These are phyloP conservation scores for Immersiella caudata DNA, from an alignment of 495 filamentous ascomycete species.

Conservation along the genomic window DNA sequence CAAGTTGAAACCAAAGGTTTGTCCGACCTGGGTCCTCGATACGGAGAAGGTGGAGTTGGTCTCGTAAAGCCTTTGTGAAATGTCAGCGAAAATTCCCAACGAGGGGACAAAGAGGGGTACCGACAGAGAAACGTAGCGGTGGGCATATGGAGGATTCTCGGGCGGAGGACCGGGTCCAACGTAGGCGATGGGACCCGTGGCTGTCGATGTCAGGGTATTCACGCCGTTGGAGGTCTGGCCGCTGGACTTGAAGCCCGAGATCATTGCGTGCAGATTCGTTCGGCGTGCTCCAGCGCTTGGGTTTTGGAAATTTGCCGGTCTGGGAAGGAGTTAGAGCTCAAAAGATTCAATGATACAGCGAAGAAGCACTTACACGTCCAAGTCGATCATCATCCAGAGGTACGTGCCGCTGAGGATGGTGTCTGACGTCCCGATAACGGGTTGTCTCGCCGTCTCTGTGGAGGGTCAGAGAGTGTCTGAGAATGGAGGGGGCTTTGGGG, in stretches of 20 bases:
- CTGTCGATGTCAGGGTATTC: constrained; percentile 40
- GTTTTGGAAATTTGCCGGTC: constrained; percentile 45
- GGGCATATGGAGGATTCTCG: constrained; percentile 49
- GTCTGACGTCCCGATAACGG: constrained; percentile 46
- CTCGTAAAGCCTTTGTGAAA: constrained; percentile 33
- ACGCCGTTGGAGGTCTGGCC: constrained; percentile 35
- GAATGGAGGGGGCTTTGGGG: background rate
- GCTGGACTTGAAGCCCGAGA: constrained; percentile 48
- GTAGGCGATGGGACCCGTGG: constrained; percentile 45
- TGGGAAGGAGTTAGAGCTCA: constrained; percentile 7
- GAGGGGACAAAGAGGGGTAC: background rate
- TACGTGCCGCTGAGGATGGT: constrained; percentile 44
- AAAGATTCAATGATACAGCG: background rate
- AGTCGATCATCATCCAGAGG: constrained; percentile 50
- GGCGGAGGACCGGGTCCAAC: constrained; percentile 46
- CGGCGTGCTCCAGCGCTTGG: constrained; percentile 37
- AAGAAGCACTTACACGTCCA: constrained; percentile 42
- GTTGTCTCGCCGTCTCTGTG: constrained; percentile 40
- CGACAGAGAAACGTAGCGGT: constrained; percentile 48
- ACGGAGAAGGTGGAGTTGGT: constrained; percentile 42
- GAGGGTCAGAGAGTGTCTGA: constrained; percentile 7
- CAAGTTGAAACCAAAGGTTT: constrained; percentile 46
- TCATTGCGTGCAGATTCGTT: constrained; percentile 50
- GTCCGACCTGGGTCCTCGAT: constrained; percentile 33
- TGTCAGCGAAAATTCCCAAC: background rate